These are phyloP conservation scores for Tolypocladium amazonense DNA, from an alignment of 2,329 filamentous ascomycete species.

Conservation along the genomic window DNA sequence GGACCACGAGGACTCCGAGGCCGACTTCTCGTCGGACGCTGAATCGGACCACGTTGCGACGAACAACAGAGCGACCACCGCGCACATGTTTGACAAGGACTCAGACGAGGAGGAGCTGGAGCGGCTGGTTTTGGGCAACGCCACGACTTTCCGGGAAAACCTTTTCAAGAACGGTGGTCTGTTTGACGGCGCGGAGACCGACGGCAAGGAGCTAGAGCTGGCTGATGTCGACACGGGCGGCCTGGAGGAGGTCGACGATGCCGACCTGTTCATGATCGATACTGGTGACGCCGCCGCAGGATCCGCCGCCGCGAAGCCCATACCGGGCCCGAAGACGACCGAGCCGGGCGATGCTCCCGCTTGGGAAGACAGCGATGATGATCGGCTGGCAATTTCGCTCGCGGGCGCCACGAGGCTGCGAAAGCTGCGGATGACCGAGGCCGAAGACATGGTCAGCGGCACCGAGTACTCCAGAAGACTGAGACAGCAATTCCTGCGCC, in stretches of 20 bases:
- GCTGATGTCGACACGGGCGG: conserved; percentile 36
- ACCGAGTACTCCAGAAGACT: conserved; percentile 75
- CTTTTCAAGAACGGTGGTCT: conserved; percentile 39
- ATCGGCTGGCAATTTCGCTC: conserved; percentile 74
- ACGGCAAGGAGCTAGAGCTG: conserved; percentile 20
- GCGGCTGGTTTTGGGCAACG: conserved; percentile 78
- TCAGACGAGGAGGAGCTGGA: conserved; percentile 79
- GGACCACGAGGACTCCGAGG: conserved; percentile 17
- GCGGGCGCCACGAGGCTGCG: conserved; percentile 64
- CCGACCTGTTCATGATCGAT: conserved; percentile 79
- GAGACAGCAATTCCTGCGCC: conserved; percentile 60
- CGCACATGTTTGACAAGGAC: conserved; percentile 52
- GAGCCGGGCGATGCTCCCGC: conserved; percentile 39
- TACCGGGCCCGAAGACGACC: conserved; percentile 10
- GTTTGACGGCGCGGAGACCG: conserved; percentile 26
- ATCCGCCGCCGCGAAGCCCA: conserved; percentile 17
- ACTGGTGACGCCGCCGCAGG: conserved; percentile 39
- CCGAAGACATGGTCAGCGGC: conserved; percentile 78
- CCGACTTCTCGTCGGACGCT: conserved; percentile 14
- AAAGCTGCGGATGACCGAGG: conserved; percentile 71
- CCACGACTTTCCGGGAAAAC: conserved; percentile 66
- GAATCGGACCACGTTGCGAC: conserved; percentile 15
- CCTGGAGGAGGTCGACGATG: conserved; percentile 58
- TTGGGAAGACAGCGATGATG: conserved; percentile 96
- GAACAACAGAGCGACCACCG: conserved; percentile 16